phyloP scores from a whole-genome alignment of 2,329 filamentous ascomycete genomes.

The Ophiostoma ulmi region DNA sequence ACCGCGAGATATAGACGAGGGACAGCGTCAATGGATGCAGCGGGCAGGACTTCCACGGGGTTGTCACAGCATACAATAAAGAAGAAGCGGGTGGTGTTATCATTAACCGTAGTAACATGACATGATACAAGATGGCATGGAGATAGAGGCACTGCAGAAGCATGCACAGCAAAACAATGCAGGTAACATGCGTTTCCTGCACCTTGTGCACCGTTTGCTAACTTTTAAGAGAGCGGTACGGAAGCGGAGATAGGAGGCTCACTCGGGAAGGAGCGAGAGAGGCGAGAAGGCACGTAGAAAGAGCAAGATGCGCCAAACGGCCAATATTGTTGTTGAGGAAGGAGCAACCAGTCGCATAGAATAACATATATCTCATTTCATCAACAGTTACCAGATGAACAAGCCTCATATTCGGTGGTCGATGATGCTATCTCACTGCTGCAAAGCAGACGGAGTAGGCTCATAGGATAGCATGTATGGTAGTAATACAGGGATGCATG shows the following conservation, averaged over 20 bases:
- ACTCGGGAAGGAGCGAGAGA: background rate
- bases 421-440: background rate
- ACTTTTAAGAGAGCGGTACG: background rate
- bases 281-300: background rate
- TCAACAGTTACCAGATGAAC: slow-evolving; percentile 5
- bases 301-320: background rate
- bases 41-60: no score
- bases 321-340: background rate
- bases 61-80: no score
- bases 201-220: background rate
- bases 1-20: background rate
- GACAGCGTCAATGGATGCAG: background rate
- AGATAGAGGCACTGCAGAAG: background rate
- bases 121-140: background rate
- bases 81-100: background rate
- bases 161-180: background rate
- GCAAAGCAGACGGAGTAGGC: background rate
- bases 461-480: background rate
- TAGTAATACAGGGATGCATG: background rate
- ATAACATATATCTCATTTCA: background rate
- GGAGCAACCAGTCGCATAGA: background rate
- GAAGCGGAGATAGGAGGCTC: background rate
- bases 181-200: background rate
- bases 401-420: background rate
- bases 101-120: background rate